phyloP scores from a whole-genome alignment of 306 rosid species.

The Crotalaria pallida region DNA sequence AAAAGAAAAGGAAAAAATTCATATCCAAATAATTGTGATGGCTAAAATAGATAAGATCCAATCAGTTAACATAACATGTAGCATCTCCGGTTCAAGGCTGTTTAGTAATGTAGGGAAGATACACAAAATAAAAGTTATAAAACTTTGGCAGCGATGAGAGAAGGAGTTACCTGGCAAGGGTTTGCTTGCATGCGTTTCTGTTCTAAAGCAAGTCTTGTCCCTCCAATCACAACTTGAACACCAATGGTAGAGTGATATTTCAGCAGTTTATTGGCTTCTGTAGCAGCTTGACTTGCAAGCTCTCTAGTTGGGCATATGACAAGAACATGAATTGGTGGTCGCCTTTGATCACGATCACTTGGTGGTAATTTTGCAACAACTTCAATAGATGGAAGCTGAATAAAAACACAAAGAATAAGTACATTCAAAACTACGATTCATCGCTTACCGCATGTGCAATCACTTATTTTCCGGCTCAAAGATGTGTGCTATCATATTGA shows the following conservation, averaged over 20 bases:
- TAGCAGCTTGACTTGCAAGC: constrained; percentile 91
- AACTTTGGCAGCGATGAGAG: constrained; percentile 8
- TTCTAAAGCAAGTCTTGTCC: constrained; percentile 78
- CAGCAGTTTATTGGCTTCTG: constrained; percentile 71
- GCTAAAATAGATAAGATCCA: background rate
- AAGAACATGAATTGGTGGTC: constrained; percentile 80
- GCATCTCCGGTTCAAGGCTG: background rate
- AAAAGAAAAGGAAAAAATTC: background rate
- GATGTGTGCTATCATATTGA: background rate
- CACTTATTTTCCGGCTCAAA: background rate
- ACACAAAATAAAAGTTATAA: background rate
- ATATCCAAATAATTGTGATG: background rate
- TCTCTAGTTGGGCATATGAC: constrained; percentile 97
- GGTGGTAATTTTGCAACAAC: constrained; percentile 63
- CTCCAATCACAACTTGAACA: constrained; percentile 96
- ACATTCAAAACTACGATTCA: constrained; percentile 14
- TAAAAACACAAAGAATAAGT: constrained; percentile 20
- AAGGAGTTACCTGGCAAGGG: constrained; percentile 74
- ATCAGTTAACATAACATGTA: background rate
- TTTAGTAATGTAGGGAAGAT: background rate
- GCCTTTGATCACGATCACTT: constrained; percentile 51
- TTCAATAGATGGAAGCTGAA: constrained; percentile 98
- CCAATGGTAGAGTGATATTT: constrained; percentile 85
- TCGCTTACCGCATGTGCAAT: background rate
- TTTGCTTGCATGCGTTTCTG: constrained; percentile 90